Base-by-base conservation (phyloP, 352 stramenopile genomes). In the Pythium diclinum region DNA sequence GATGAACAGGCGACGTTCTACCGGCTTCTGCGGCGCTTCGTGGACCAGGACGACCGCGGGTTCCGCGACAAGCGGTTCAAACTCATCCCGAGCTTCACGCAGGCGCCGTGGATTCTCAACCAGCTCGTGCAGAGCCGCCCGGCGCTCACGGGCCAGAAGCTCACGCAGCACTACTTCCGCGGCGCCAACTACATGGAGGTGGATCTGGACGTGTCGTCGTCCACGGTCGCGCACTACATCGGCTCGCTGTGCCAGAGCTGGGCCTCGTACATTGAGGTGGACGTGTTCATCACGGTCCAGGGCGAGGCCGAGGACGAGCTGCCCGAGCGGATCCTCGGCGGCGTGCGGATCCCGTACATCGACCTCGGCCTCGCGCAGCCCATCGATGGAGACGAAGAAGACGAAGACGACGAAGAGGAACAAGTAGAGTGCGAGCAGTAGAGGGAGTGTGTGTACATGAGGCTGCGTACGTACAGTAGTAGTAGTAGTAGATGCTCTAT, bases 41-140 rank as follows among this genome's bases (percentile, higher is more conserved):
- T 75, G 49, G 73, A 81, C 40, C 67, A 72, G 17, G 63, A 74
- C 52, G 70, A 76, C 49, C 71, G 81, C 47, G 67, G 63, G 11
- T 94, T 84, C 67, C 79, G 83, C 44, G 79, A 92, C 61, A 52
- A 74, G n/a, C 79, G 88, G 53, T 94, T 96, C 63, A 97, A 97
- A 76, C 69, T 97, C 30, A 92, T 97, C 54, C 90, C 90, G n/a
- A 85, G 81, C 60, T 77, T 97, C 38, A 73, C 86, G 17, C 85
- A 94, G 21, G 90, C 82, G 16, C 83, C 87, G 44, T 97, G 86
- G 82, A 73, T 96, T 47, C 75, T 97, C 34, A 86, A 90, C 55
- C 69, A 78, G 32, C 68, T 91, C 23, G 88, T 96, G 52, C 86
- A 86, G 36, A 93, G 85, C 54, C 89, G 93, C 36, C 89, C 89